Evolutionary conservation across 176 grass and related monocot genomes (phyloP).

Genomic region (Triticum timopheevii): DNA sequence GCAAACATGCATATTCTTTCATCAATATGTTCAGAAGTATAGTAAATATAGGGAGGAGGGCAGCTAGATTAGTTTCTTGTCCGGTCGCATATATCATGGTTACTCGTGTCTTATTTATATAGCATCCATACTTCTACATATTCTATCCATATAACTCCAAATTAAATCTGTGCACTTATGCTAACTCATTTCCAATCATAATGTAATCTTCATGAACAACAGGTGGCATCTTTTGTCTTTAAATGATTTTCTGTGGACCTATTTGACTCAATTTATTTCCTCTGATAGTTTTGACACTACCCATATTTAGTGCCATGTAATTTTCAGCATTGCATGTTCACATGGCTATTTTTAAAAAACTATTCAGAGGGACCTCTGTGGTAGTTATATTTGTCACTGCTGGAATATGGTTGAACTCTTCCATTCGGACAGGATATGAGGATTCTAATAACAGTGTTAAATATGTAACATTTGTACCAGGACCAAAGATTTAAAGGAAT

Average conservation of each 20-base stretch:
- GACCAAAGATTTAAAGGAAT: not conserved
- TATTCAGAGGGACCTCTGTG: not conserved
- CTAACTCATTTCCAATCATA: not conserved
- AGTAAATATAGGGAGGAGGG: not conserved
- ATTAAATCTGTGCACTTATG: not conserved
- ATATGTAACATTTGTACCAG: not conserved
- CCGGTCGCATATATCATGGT: not conserved
- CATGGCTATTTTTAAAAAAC: not conserved
- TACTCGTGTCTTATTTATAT: not conserved
- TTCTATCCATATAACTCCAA: not conserved
- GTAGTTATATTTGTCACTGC: not conserved
- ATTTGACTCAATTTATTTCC: not conserved
- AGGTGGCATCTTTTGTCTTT: not conserved
- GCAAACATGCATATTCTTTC: not conserved
- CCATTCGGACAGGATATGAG: not conserved
- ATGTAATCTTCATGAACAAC: not conserved
- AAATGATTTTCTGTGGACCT: not conserved
- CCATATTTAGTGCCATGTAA: not conserved
- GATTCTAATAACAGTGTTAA: not conserved
- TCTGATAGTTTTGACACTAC: not conserved
- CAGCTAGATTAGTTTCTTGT: not conserved
- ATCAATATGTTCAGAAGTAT: not conserved
- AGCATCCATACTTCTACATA: not conserved
- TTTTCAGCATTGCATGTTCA: constrained; percentile 10
- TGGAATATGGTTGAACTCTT: not conserved